Percentiles rank a stretch among this genome's conserved stretches.
These are phyloP conservation scores for Kodamaea leandrae DNA, from an alignment of 805 yeast genomes.

Conservation along the genomic window DNA sequence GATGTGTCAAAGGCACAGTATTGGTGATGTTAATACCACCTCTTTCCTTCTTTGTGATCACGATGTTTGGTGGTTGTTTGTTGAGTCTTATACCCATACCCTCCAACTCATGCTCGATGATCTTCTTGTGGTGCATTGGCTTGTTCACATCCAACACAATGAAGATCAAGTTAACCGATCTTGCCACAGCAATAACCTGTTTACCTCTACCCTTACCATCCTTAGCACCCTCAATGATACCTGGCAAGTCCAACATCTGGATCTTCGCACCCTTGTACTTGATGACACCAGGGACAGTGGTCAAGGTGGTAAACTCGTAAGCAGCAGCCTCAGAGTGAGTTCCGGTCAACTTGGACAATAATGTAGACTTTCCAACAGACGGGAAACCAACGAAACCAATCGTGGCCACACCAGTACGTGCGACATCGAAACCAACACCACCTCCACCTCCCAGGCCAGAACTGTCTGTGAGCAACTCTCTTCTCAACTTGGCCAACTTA, in stretches of 20 bases:
- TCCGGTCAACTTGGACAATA: slow-evolving; percentile 86
- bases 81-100: slow-evolving; percentile 96
- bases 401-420: slow-evolving; percentile 97
- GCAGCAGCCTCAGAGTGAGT: slow-evolving; percentile 98
- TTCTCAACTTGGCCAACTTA: slow-evolving; percentile 88
- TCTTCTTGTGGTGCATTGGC: slow-evolving; percentile 89
- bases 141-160: slow-evolving; percentile 95
- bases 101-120: slow-evolving; percentile 92
- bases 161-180: slow-evolving; percentile 91
- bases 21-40: slow-evolving; percentile 95
- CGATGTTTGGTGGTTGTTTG: slow-evolving; percentile 87
- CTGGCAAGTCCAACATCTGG: slow-evolving; percentile 92
- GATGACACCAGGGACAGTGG: slow-evolving; percentile 96
- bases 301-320: slow-evolving; percentile 94
- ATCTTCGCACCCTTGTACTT: slow-evolving; percentile 96
- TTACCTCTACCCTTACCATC: slow-evolving; percentile 92
- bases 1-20: slow-evolving; percentile 87
- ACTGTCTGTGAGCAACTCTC: slow-evolving; percentile 74
- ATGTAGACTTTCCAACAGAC: slow-evolving; percentile 87
- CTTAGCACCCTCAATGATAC: slow-evolving; percentile 87
- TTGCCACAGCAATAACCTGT: slow-evolving; percentile 98
- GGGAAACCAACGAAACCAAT: slow-evolving; percentile 99
- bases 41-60: slow-evolving; percentile 87
- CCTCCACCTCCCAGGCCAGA: slow-evolving; percentile 79
- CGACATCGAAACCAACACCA: slow-evolving; percentile 95